Base-by-base conservation (phyloP, 768 basidiomycete genomes). In the Leccinum subgranulosum region DNA sequence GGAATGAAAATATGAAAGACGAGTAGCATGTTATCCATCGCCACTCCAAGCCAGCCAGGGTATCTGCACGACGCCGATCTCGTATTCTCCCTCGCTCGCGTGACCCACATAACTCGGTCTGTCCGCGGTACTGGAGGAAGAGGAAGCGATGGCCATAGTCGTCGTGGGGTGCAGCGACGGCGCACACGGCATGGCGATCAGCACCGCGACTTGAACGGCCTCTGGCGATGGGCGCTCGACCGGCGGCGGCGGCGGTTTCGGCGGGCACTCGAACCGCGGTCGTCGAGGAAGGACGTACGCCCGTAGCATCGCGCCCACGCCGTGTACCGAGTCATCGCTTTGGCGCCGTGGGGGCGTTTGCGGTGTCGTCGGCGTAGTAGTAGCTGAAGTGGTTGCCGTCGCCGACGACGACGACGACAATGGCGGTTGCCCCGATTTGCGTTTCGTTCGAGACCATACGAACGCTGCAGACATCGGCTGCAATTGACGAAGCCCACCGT, bases 111-210 rank as follows among this genome's bases (percentile, higher is more conserved):
- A 61, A 1, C 15, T 6, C 29, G 33, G 45, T 9, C 31, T 27
- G 14, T 39, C 29, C 0, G 27, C 31, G n/a, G 41, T 41, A 11
- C n/a, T 19, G 4, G n/a, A 19, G 41, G 41, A 19, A 41, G 41
- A 41, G 41, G 41, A 33, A 14, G 33, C 9, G 12, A 9, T 39
- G 8, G 36, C n/a, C 2, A 41, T n/a, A 41, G 41, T 41, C 41
- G 9, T 10, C n/a, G n/a, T 11, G 41, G n/a, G 41, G 41, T 41
- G 10, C 34, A 17, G 25, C 12, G 29, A 39, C 6, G 54, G 39
- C 2, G 52, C 65, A 8, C 66, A 66, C 7, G 82, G 82, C 80
- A 83, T 82, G 12, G 68, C 70, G 41, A 84, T 74, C 69, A 83
- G 66, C 34, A 82, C 73, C 1, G 74, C 75, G 19, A 83, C 67